Percentiles rank a stretch among this genome's conserved stretches.
These are phyloP conservation scores for Tillandsia fasciculata DNA, from an alignment of 176 grass and related monocot genomes.

Conservation along the genomic window DNA sequence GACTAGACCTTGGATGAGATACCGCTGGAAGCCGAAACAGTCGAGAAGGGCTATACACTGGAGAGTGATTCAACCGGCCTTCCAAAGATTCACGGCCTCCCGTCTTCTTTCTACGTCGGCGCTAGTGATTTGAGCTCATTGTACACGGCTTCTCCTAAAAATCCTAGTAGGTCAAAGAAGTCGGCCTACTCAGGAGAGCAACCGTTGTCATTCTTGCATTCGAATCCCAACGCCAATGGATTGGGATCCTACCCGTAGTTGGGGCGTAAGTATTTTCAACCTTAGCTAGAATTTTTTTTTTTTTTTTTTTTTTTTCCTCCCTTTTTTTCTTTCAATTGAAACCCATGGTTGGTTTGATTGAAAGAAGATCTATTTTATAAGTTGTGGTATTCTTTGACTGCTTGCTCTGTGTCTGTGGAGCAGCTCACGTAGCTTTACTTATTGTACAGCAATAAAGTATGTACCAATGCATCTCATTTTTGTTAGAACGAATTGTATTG, in stretches of 20 bases:
- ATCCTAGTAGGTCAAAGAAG: conserved; percentile 19
- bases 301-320: no score
- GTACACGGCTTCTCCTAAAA: conserved; percentile 21
- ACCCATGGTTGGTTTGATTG: neutral
- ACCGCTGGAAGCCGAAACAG: conserved; percentile 59
- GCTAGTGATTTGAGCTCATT: conserved; percentile 10
- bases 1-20: conserved; percentile 70
- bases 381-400: no score
- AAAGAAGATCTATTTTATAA: no score
- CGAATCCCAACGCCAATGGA: conserved; percentile 6
- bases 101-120: conserved; percentile 8
- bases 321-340: no score
- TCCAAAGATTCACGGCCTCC: conserved; percentile 34
- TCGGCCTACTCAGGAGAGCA: conserved; percentile 23
- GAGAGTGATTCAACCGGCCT: conserved; percentile 36
- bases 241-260: neutral
- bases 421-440: no score
- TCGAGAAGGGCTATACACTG: conserved; percentile 50
- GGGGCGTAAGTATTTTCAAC: neutral
- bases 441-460: no score
- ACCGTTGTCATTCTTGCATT: neutral
- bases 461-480: no score
- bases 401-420: no score
- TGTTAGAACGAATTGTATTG: no score
- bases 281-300: neutral